Base-by-base conservation (phyloP, 352 stramenopile genomes). In the Phytophthora cryptogea region DNA sequence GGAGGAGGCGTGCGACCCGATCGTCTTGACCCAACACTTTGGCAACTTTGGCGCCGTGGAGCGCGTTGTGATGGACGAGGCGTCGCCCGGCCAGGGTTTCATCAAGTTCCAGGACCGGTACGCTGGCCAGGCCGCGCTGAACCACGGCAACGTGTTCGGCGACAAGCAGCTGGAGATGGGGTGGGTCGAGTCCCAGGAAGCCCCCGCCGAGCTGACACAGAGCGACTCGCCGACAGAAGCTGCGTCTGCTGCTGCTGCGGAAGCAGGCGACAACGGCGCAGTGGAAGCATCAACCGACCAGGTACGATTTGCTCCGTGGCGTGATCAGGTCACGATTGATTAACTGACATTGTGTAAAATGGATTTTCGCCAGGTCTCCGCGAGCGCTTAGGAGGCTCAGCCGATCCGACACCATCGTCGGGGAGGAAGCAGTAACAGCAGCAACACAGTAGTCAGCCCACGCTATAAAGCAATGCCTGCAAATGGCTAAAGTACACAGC, bases 81-180 rank as follows among this genome's bases (percentile, higher is more conserved):
- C 54, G 14, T 42, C 60, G 20, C 68, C 72, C 7, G 64, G 70
- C 14, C 72, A 72, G 41, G 80, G 74, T 7, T 94, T 80, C 46
- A 90, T 95, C 66, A 92, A 95, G 65, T 95, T 95, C 47, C 73
- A 88, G 39, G 84, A 95, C 49, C 78, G 86, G 26, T 93, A 92
- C 56, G 70, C 68, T 3, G 86, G 78, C 8, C 83, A 95, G 47
- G 72, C 81, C 8, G 86, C 83, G 39, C 50, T 93, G 33, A 78
- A 39, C 20, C 83, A 87, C 46, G 83, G 83, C 46, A 72, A 70
- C 31, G 41, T 81, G 51, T 91, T 81, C 49, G 80, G 78, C 17
- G 69, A 87, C 37, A 72, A 78, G 20, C 70, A 78, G 40, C 54
- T 93, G 56, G 59, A 87, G 51, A 71, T 93, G 66, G 57, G 44